Evolutionary conservation across 768 basidiomycete genomes (phyloP).

Genomic region (Amanita pallidorosea): DNA sequence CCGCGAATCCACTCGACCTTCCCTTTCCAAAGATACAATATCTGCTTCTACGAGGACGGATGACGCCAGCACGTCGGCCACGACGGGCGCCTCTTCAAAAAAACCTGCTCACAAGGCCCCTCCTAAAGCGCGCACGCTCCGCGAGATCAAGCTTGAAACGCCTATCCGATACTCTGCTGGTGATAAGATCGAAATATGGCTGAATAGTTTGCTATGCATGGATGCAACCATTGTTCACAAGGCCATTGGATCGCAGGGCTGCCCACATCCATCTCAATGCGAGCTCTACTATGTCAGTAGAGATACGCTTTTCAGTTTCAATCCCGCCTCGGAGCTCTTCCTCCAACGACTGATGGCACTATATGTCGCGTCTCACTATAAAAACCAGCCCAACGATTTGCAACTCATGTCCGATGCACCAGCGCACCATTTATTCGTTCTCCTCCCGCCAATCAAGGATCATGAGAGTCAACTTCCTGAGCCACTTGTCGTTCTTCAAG

Average conservation of each 20-base stretch:
- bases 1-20: slow-evolving; percentile 80
- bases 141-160: slow-evolving; percentile 90
- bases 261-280: slow-evolving; percentile 89
- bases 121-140: slow-evolving; percentile 63
- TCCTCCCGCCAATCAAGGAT: slow-evolving; percentile 85
- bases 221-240: slow-evolving; percentile 62
- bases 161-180: slow-evolving; percentile 87
- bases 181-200: slow-evolving; percentile 91
- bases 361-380: slow-evolving; percentile 97
- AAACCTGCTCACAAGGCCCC: slow-evolving; percentile 44
- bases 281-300: slow-evolving; percentile 93
- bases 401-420: slow-evolving; percentile 96
- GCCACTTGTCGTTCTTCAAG: slow-evolving; percentile 91
- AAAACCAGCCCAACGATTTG: slow-evolving; percentile 98
- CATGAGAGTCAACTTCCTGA: slow-evolving; percentile 89
- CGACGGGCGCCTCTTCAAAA: slow-evolving; percentile 30
- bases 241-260: slow-evolving; percentile 44
- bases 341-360: slow-evolving; percentile 97
- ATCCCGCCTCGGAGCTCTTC: slow-evolving; percentile 95
- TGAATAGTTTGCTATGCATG: slow-evolving; percentile 82
- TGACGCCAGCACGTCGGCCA: slow-evolving; percentile 28
- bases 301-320: slow-evolving; percentile 94
- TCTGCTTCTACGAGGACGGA: background rate
- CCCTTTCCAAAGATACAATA: slow-evolving; percentile 52
- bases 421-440: slow-evolving; percentile 92